A percentile compares a stretch with the other conserved stretches of the same genome.
Evolutionary conservation across 139 green algal genomes (phyloP).

Genomic region (Chlorella sp.): DNA sequence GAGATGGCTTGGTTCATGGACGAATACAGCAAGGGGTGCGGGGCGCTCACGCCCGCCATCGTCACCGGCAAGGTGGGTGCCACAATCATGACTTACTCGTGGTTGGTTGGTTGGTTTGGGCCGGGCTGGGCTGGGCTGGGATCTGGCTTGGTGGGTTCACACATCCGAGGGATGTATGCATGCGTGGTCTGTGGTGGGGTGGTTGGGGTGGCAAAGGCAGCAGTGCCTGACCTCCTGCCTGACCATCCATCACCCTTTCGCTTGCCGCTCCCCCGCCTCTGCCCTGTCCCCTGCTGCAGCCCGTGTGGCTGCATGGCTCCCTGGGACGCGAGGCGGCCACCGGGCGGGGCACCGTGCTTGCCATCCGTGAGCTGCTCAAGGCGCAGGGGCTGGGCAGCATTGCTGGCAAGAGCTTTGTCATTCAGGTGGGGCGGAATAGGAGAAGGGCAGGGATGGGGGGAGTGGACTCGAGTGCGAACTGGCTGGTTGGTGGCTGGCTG

Average conservation of each 20-base stretch:
- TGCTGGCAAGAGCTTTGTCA: slow-evolving; percentile 77
- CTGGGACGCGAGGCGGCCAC: slow-evolving; percentile 88
- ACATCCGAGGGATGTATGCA: too few species aligned
- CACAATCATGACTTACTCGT: neutral
- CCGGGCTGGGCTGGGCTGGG: neutral
- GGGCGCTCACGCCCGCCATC: slow-evolving; percentile 83
- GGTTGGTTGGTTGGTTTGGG: neutral
- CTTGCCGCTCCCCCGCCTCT: neutral
- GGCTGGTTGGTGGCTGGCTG: too few species aligned
- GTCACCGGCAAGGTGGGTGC: slow-evolving; percentile 83
- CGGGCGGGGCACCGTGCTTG: slow-evolving; percentile 83
- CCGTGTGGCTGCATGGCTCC: slow-evolving; percentile 87
- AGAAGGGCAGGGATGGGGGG: neutral
- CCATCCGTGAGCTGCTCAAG: slow-evolving; percentile 72
- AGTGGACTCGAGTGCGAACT: too few species aligned
- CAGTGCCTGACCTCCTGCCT: neutral
- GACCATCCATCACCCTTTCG: neutral
- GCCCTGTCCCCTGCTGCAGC: slow-evolving; percentile 52
- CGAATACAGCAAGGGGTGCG: slow-evolving; percentile 88
- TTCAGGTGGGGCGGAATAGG: slow-evolving; percentile 60
- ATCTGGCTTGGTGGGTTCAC: too few species aligned
- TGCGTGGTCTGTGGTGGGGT: too few species aligned
- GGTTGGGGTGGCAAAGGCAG: neutral
- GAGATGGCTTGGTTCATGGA: slow-evolving; percentile 88
- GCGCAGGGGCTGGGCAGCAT: slow-evolving; percentile 56